These are phyloP conservation scores for Scortechinia acanthostroma DNA, from an alignment of 2,329 filamentous ascomycete genomes.

Conservation along the genomic window DNA sequence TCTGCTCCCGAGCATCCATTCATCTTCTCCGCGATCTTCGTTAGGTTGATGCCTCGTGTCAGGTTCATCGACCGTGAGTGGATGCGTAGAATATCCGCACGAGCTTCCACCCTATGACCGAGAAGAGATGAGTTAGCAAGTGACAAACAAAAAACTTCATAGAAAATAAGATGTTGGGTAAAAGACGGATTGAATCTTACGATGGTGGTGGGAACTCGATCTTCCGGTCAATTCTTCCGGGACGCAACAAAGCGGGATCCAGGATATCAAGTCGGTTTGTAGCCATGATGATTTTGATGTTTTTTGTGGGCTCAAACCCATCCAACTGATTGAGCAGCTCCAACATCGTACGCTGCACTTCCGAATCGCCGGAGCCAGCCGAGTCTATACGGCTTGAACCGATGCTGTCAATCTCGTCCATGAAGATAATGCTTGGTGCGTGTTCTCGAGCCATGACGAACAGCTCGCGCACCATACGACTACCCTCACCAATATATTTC, in stretches of 20 bases:
- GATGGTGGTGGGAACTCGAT: constrained; percentile 91
- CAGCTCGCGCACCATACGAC: constrained; percentile 94
- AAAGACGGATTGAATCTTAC: neutral
- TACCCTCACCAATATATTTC: constrained; percentile 98
- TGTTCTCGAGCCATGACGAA: constrained; percentile 99
- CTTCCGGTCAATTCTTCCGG: constrained; percentile 96
- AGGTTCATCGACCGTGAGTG: constrained; percentile 98
- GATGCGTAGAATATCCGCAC: constrained; percentile 94
- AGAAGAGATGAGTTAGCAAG: neutral
- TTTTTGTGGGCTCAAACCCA: constrained; percentile 97
- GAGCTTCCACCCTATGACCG: constrained; percentile 87
- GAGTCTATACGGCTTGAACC: constrained; percentile 95
- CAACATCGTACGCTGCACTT: constrained; percentile 97
- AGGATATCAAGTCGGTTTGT: constrained; percentile 97
- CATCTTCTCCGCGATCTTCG: constrained; percentile 99
- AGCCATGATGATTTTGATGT: constrained; percentile 99
- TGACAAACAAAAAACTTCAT: neutral
- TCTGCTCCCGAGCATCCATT: constrained; percentile 96
- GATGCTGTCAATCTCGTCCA: constrained; percentile 99
- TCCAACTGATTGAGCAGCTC: constrained; percentile 97
- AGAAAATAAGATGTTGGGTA: neutral
- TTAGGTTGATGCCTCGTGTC: constrained; percentile 92
- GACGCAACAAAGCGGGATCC: constrained; percentile 85
- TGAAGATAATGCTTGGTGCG: constrained; percentile 97
- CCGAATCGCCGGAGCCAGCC: constrained; percentile 88